Evolutionary conservation across 805 yeast species (phyloP), one percentile per base, ranked within the genome.

Genomic region (Candida piceae): DNA sequence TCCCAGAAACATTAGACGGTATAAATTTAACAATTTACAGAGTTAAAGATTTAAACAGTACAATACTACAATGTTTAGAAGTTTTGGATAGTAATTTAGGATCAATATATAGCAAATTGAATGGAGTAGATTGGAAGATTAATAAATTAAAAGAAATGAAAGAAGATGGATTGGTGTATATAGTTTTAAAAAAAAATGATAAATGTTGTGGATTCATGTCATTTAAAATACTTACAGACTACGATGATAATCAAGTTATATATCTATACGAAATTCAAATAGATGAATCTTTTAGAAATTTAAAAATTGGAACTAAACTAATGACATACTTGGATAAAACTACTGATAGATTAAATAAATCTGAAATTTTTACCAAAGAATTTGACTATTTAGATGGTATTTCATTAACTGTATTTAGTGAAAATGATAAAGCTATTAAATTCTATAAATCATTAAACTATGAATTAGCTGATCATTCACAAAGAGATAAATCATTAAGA

Each of bases 261-360:
- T 78, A 77, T 45, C 57, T 78, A 8, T 78, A 74, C 45, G 84
- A 78, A 49, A 70, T 78, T 25, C 84, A 78, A 37, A 53, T 78
- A 0, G 21, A 39, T 2, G 60, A 62, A 1, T 12, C 32, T 9
- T 62, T 43, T 38, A 72, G 74, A 32, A 56, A 58, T 1, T 25
- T 31, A 3, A 47, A 55, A 7, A 19, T 69, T 1, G 84, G 84
- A 0, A 32, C 64, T 0, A 13, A 13, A 9, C 42, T 76, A n/a
- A 55, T 78, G 39, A 19, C 26, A 0, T 13, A 39, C 0, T 59
- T 75, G 23, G 73, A 72, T 33, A 11, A 32, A 0, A 39, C 69
- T 4, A 61, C 66, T 0, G 33, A 13, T 8, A 4, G 4, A 6
- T 27, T 60, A 5, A 49, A 46, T 32, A 12, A 26, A 7, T 27